These are phyloP conservation scores for Amaranthus tricolor DNA, from an alignment of 179 eudicot species.

Conservation along the genomic window DNA sequence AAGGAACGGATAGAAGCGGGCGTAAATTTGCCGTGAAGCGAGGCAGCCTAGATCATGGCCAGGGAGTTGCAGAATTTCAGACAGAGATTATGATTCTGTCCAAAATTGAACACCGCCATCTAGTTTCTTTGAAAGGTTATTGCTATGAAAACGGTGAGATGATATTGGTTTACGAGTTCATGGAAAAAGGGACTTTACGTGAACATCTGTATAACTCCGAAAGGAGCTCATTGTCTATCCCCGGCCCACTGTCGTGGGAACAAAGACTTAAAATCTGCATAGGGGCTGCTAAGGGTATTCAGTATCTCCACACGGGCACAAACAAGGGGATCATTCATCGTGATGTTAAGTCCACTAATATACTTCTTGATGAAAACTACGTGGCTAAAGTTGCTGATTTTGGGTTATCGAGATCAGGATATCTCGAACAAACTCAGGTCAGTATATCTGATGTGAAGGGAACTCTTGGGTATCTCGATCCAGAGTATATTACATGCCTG, in stretches of 20 bases:
- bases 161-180: constrained; percentile 72
- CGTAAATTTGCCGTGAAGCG: constrained; percentile 62
- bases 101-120: constrained; percentile 56
- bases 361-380: constrained; percentile 50
- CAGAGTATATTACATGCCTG: constrained; percentile 43
- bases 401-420: constrained; percentile 52
- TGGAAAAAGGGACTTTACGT: constrained; percentile 70
- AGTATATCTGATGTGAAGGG: constrained; percentile 53
- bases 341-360: constrained; percentile 69
- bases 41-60: constrained; percentile 54
- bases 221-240: neutral
- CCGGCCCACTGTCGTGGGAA: constrained; percentile 40
- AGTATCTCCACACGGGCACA: constrained; percentile 56
- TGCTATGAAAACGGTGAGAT: constrained; percentile 64
- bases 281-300: constrained; percentile 59
- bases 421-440: constrained; percentile 42
- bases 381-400: constrained; percentile 72
- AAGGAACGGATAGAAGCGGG: constrained; percentile 39
- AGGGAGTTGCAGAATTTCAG: constrained; percentile 58
- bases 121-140: constrained; percentile 66
- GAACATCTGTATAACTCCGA: constrained; percentile 39
- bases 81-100: constrained; percentile 58
- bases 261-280: constrained; percentile 60
- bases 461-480: constrained; percentile 64
- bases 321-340: constrained; percentile 57